Evolutionary conservation across 129 eudicot species (phyloP), one percentile per base, ranked within the genome.

Genomic region (Logfia minima): DNA sequence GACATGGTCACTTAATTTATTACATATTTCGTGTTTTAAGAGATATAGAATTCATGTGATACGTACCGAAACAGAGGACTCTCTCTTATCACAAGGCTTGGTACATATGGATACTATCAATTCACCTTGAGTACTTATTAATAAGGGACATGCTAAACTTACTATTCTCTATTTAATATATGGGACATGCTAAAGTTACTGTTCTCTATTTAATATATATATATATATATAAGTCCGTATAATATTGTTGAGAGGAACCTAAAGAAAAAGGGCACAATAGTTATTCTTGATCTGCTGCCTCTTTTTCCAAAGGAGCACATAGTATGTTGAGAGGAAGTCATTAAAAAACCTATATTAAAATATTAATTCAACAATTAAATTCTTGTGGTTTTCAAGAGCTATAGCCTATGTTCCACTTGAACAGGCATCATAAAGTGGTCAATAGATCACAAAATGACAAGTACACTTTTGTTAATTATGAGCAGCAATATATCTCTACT

Each of bases 81-180:
- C 6, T 60, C 61, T 68, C 70, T 69, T 69, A 58, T 68, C 71
- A 59, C 70, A 60, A 41, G 28, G 64, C 62, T 64, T 62, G 41
- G 79, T 45, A 75, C 79, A 8, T 63, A 69, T 62, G 43, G 51
- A 69, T 7, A 24, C 26, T 67, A 29, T 16, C 5, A 39, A 59
- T 24, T 56, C 53, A 43, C 82, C 70, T 78, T 78, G 37, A 78
- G 82, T 78, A 29, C n/a, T 59, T 8, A 41, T 41, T 60, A n/a
- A n/a, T n/a, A n/a, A n/a, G n/a, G n/a, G n/a, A n/a, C n/a, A n/a
- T n/a, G n/a, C n/a, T n/a, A n/a, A n/a, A n/a, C n/a, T n/a, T n/a
- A n/a, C n/a, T n/a, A n/a, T n/a, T n/a, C n/a, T n/a, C n/a, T n/a
- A n/a, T n/a, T n/a, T n/a, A n/a, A n/a, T n/a, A n/a, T n/a, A n/a